phyloP scores from a whole-genome alignment of 2,329 filamentous ascomycete genomes.

The Bretziella fagacearum region DNA sequence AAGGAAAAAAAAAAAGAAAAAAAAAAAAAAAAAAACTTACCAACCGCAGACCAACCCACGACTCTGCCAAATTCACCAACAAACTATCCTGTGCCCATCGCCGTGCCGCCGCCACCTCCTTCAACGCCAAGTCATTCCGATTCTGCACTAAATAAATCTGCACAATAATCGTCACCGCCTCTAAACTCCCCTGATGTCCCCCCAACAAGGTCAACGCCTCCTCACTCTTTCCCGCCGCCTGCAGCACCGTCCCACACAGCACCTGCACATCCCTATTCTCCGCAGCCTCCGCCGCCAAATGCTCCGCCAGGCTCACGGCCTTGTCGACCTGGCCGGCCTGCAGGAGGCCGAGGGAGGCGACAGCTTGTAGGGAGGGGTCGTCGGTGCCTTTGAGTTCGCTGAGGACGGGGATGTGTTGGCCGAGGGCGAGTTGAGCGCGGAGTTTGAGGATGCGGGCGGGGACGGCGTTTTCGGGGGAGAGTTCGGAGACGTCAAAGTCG shows the following conservation, averaged over 20 bases:
- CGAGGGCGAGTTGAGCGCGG: slow-evolving; percentile 68
- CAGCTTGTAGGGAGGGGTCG: slow-evolving; percentile 54
- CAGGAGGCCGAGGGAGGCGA: slow-evolving; percentile 58
- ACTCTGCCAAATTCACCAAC: slow-evolving; percentile 84
- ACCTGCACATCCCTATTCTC: slow-evolving; percentile 74
- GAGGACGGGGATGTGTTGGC: slow-evolving; percentile 57
- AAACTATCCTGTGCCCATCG: slow-evolving; percentile 92
- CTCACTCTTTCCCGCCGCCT: slow-evolving; percentile 64
- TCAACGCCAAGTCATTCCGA: slow-evolving; percentile 73
- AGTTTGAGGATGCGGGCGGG: slow-evolving; percentile 63
- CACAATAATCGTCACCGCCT: slow-evolving; percentile 69
- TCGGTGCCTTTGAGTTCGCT: slow-evolving; percentile 46
- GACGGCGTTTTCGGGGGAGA: slow-evolving; percentile 62
- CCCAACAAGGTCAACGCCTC: slow-evolving; percentile 65
- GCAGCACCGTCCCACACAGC: slow-evolving; percentile 63
- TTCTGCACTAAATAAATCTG: slow-evolving; percentile 91
- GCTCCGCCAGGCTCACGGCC: slow-evolving; percentile 47
- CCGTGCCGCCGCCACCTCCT: slow-evolving; percentile 73
- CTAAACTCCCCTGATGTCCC: slow-evolving; percentile 68
- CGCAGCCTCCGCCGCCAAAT: slow-evolving; percentile 45
- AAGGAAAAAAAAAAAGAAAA: not conserved
- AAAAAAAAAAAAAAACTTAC: slow-evolving; percentile 31
- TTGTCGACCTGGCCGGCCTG: slow-evolving; percentile 40
- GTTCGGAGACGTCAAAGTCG: slow-evolving; percentile 65
- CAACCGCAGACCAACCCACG: slow-evolving; percentile 79